Percentiles rank a stretch among this genome's conserved stretches.
phyloP scores from a whole-genome alignment of 306 rosid species.

The Trifolium pratense region DNA sequence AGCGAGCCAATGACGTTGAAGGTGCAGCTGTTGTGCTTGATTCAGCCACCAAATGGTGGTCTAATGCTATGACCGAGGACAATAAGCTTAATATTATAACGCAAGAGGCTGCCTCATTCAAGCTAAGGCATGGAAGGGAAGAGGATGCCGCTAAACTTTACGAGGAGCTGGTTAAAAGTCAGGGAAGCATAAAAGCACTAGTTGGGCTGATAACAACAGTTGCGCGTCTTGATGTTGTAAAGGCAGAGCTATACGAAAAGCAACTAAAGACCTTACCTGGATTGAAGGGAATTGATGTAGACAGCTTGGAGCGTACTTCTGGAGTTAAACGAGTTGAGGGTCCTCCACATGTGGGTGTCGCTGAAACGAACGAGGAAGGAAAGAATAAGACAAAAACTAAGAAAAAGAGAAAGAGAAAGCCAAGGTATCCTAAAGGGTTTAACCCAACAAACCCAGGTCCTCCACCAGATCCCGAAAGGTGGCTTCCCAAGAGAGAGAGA shows the following conservation, averaged over 20 bases:
- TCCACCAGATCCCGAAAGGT: constrained; percentile 96
- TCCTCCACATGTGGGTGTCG: constrained; percentile 46
- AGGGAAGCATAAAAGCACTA: constrained; percentile 80
- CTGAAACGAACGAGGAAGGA: constrained; percentile 72
- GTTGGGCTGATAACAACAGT: constrained; percentile 85
- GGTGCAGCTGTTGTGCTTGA: constrained; percentile 91
- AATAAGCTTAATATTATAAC: constrained; percentile 71
- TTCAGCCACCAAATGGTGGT: constrained; percentile 93
- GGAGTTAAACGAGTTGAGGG: constrained; percentile 80
- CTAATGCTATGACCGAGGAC: constrained; percentile 88
- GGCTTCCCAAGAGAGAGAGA: constrained; percentile 98
- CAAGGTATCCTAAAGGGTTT: constrained; percentile 93
- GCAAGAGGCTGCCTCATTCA: constrained; percentile 96
- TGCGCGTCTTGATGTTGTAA: constrained; percentile 75
- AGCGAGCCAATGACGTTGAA: constrained; percentile 84
- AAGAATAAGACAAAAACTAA: constrained; percentile 80
- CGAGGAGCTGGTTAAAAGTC: constrained; percentile 89
- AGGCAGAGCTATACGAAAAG: constrained; percentile 91
- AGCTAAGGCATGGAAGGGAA: constrained; percentile 79
- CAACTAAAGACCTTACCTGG: constrained; percentile 83
- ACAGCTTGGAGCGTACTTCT: constrained; percentile 81
- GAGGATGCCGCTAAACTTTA: constrained; percentile 79
- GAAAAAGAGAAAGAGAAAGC: constrained; percentile 98
- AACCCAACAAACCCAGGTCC: constrained; percentile 97
- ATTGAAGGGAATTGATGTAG: constrained; percentile 79